Evolutionary conservation across 2,329 filamentous ascomycete species (phyloP).

Genomic region (Geosmithia flava): DNA sequence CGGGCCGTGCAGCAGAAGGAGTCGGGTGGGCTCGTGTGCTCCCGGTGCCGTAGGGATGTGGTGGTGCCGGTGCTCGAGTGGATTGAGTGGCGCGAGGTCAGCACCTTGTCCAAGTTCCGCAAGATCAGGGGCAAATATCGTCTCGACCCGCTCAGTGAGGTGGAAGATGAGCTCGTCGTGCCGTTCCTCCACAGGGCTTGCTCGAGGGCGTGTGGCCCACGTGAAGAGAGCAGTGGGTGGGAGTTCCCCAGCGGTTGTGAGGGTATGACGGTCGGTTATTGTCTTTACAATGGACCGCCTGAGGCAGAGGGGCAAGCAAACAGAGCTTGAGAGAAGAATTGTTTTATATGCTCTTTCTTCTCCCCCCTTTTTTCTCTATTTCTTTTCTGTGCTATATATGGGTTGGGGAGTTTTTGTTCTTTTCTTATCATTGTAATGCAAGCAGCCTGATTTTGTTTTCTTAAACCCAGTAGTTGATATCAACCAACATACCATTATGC

Average conservation of each 20-base stretch:
- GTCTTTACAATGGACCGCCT: not conserved
- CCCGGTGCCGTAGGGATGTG: slow-evolving; percentile 33
- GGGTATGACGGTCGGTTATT: slow-evolving; percentile 1
- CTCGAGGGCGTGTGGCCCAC: slow-evolving; percentile 34
- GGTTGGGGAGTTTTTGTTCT: not conserved
- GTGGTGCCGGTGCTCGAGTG: slow-evolving; percentile 42
- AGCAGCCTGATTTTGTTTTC: not conserved
- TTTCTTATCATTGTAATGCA: not conserved
- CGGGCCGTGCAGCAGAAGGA: slow-evolving; percentile 27
- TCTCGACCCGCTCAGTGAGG: slow-evolving; percentile 14
- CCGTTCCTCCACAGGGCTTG: slow-evolving; percentile 36
- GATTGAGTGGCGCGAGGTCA: slow-evolving; percentile 47
- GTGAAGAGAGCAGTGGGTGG: slow-evolving; percentile 1
- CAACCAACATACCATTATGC: not conserved
- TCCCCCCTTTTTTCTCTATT: not conserved
- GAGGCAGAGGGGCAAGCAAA: not conserved
- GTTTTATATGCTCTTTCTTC: not conserved
- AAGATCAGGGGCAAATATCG: slow-evolving; percentile 3
- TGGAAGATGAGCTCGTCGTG: slow-evolving; percentile 22
- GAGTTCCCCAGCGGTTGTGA: slow-evolving; percentile 1
- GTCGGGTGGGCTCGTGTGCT: slow-evolving; percentile 36
- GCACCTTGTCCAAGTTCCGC: not conserved
- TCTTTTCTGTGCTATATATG: not conserved
- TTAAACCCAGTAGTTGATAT: not conserved
- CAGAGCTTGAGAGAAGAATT: not conserved